Evolutionary conservation across 768 basidiomycete species (phyloP).

Genomic region (Mycena haematopus): DNA sequence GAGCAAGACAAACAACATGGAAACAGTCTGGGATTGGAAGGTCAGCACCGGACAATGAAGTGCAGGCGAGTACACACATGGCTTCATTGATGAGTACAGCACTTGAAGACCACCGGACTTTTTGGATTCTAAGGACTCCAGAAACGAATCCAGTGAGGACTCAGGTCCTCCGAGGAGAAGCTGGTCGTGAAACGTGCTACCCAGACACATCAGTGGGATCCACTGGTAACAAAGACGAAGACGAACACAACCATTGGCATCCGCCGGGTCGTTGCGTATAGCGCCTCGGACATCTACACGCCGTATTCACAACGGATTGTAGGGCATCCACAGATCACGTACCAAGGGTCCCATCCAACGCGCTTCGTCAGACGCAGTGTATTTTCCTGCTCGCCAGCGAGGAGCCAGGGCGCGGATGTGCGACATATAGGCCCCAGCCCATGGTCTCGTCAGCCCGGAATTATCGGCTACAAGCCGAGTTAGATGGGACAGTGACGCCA

Average conservation of each 20-base stretch:
- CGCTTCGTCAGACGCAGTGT: not conserved
- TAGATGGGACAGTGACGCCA: not conserved
- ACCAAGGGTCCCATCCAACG: constrained; percentile 21
- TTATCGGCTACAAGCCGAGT: not conserved
- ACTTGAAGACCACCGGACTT: not conserved
- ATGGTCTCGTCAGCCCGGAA: not conserved
- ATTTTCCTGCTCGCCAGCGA: not conserved
- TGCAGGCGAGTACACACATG: constrained; percentile 5
- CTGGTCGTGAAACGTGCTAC: constrained; percentile 20
- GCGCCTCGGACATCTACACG: constrained; percentile 14
- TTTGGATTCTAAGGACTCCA: constrained; percentile 10
- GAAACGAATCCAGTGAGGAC: constrained; percentile 2
- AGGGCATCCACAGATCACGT: not conserved
- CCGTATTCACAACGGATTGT: not conserved
- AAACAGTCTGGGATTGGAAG: not conserved
- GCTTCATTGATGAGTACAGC: constrained; percentile 1
- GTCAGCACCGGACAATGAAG: not conserved
- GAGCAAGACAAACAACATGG: constrained; percentile 13
- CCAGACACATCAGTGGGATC: not conserved
- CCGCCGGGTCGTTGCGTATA: not conserved
- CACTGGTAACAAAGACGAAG: no score
- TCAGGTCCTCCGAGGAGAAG: constrained; percentile 17
- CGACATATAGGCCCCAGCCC: constrained; percentile 13
- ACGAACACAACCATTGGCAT: constrained; percentile 18
- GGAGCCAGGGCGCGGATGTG: constrained; percentile 18